Base-by-base conservation (phyloP, 2,329 filamentous ascomycete genomes). In the Cladophialophora bantiana region DNA sequence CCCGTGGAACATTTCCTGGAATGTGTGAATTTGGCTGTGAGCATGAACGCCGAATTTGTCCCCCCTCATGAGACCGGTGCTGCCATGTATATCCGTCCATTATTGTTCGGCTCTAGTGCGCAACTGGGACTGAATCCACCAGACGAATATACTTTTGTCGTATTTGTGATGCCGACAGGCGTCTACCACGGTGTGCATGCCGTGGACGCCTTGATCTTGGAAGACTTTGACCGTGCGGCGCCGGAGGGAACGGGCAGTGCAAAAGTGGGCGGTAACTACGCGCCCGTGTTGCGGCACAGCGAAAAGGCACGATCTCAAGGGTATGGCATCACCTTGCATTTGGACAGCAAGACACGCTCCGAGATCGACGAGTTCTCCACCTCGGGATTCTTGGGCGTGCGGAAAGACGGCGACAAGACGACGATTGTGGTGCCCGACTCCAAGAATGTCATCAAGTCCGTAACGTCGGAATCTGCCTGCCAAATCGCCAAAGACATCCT, bases 341-440 rank as follows among this genome's bases (percentile, higher is more conserved):
- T 98, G 62, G 95, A 98, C 80, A 95, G 91, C 77, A 89, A 89
- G 75, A 91, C 87, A 9, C 87, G 94, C 73, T 90, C 88, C 67
- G 93, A 96, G 77, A 87, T 99, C 69, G 94, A 99, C 75, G 94
- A 99, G 84, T 99, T 98, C 77, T 95, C 91, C 72, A 98, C 95
- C 0, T 94, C 90, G 70, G 94, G 93, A 0, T 98, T 99, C 78
- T 90, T 98, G 70, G 95, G 93, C 3, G 90, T 92, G 5, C 83
- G 86, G 71, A 84, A 85, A 63, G 82, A 88, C 52, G 86, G 84
- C 3, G 83, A 75, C 34, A 69, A 70, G 7, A 70, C 70, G 12
- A 94, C 90, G 7, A 82, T 98, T 2, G 89, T 95, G 4, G 89
- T 95, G n/a, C 94, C 94, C 0, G 91, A 96, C 78, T 94, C 91